Conservation (phyloP, 495 filamentous ascomycete genomes). For the Friedmanniomyces simplex region DNA sequence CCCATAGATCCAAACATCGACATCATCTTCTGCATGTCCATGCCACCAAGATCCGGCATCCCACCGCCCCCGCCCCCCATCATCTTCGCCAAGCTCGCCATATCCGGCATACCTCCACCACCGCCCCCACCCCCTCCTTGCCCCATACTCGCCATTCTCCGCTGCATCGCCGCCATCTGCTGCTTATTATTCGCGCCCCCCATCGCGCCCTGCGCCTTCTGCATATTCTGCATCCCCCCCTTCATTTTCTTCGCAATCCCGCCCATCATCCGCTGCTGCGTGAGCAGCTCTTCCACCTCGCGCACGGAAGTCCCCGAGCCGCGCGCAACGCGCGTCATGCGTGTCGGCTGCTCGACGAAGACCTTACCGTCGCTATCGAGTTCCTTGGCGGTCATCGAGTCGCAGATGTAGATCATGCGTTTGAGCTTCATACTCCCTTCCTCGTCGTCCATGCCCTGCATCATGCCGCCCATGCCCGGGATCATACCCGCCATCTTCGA, state of each 20-base stretch:
- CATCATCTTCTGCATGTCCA: constrained; percentile 23
- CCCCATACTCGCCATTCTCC: constrained; percentile 85
- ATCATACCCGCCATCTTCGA: constrained; percentile 99
- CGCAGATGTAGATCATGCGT: constrained; percentile 98
- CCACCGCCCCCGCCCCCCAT: constrained; percentile 23
- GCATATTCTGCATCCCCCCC: constrained; percentile 91
- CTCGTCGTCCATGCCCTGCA: constrained; percentile 92
- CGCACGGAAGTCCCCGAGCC: constrained; percentile 85
- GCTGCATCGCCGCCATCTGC: constrained; percentile 97
- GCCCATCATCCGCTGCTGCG: constrained; percentile 97
- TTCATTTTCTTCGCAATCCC: constrained; percentile 99
- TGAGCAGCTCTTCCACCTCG: constrained; percentile 95
- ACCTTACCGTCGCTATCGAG: constrained; percentile 90
- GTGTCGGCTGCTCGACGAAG: constrained; percentile 83
- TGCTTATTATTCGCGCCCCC: constrained; percentile 69
- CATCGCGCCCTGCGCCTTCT: constrained; percentile 82
- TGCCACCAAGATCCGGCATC: constrained; percentile 21
- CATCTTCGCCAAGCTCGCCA: constrained; percentile 29
- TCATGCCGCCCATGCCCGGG: constrained; percentile 82
- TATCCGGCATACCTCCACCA: constrained; percentile 25
- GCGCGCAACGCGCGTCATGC: constrained; percentile 84
- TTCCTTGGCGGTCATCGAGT: constrained; percentile 93
- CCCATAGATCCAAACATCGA: constrained; percentile 20
- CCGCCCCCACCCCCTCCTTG: constrained; percentile 33
- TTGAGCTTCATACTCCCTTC: constrained; percentile 85